A percentile compares a stretch with the other conserved stretches of the same genome.
These are phyloP conservation scores for Alternaria incomplexa DNA, from an alignment of 2,329 filamentous ascomycete species.

Conservation along the genomic window DNA sequence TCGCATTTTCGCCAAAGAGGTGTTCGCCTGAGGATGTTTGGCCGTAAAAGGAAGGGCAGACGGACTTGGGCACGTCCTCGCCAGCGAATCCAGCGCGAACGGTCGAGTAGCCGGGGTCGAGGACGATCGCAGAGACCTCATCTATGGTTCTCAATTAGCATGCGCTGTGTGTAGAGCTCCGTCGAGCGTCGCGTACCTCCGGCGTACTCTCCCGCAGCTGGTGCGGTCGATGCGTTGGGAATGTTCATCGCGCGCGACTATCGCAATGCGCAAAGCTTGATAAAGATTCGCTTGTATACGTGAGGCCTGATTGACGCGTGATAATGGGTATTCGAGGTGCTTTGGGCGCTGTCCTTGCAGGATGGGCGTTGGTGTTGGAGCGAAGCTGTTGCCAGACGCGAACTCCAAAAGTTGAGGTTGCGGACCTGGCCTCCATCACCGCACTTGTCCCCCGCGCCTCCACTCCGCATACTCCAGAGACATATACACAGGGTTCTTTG, in stretches of 20 bases:
- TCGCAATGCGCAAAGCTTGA: slow-evolving; percentile 16
- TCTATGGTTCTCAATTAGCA: slow-evolving; percentile 61
- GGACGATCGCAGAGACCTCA: slow-evolving; percentile 95
- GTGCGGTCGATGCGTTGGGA: slow-evolving; percentile 46
- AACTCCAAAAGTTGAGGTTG: slow-evolving; percentile 33
- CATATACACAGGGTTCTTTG: background rate
- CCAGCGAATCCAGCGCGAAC: slow-evolving; percentile 96
- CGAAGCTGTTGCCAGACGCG: slow-evolving; percentile 37
- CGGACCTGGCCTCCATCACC: slow-evolving; percentile 18
- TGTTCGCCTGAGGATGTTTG: slow-evolving; percentile 57
- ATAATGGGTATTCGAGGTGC: background rate
- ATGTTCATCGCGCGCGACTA: slow-evolving; percentile 42
- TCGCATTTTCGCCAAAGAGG: slow-evolving; percentile 88
- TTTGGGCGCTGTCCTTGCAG: slow-evolving; percentile 19
- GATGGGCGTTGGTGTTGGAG: slow-evolving; percentile 33
- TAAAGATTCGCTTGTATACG: background rate
- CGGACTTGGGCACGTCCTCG: slow-evolving; percentile 94
- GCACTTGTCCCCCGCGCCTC: slow-evolving; percentile 23
- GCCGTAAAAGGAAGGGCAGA: slow-evolving; percentile 90
- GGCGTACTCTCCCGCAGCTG: slow-evolving; percentile 54
- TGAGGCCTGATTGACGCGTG: slow-evolving; percentile 35
- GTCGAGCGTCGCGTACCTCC: slow-evolving; percentile 44
- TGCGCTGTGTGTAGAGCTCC: slow-evolving; percentile 5
- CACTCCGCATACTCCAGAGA: slow-evolving; percentile 9
- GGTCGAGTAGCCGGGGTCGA: slow-evolving; percentile 90